Conservation (phyloP, 1,139 yeast species). For the Debaryomyces fabryi region DNA sequence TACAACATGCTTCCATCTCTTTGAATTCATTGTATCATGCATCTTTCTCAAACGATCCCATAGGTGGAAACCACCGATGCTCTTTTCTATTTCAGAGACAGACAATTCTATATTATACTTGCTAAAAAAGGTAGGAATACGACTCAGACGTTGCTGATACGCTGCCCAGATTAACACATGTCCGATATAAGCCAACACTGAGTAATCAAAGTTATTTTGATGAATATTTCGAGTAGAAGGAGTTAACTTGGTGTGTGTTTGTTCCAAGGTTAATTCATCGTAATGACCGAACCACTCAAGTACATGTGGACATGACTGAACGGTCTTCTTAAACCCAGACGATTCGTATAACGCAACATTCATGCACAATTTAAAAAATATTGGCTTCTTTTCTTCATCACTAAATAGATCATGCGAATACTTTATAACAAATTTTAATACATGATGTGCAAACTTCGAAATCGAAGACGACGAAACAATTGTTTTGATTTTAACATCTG, state of each 20-base stretch:
- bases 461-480: conserved; percentile 35
- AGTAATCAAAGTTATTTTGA: conserved; percentile 43
- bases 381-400: conserved; percentile 25
- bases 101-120: conserved; percentile 25
- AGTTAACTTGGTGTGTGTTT: conserved; percentile 40
- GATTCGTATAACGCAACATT: conserved; percentile 45
- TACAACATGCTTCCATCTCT: conserved; percentile 50
- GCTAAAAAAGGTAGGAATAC: conserved; percentile 20
- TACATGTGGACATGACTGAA: conserved; percentile 30
- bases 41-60: conserved; percentile 48
- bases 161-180: conserved; percentile 46
- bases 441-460: conserved; percentile 36
- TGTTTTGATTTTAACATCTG: conserved; percentile 46
- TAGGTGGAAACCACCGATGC: conserved; percentile 46
- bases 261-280: conserved; percentile 38
- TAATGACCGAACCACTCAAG: conserved; percentile 35
- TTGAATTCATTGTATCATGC: conserved; percentile 39
- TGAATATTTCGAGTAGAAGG: conserved; percentile 39
- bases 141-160: conserved; percentile 27
- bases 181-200: conserved; percentile 43
- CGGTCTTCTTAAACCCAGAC: conserved; percentile 37
- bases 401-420: conserved; percentile 32
- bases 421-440: conserved; percentile 30
- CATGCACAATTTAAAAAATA: conserved; percentile 37
- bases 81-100: conserved; percentile 23